A percentile compares a stretch with the other conserved stretches of the same genome.
Conservation (phyloP, 2,329 filamentous ascomycete genomes). For the Fusarium sp. region DNA sequence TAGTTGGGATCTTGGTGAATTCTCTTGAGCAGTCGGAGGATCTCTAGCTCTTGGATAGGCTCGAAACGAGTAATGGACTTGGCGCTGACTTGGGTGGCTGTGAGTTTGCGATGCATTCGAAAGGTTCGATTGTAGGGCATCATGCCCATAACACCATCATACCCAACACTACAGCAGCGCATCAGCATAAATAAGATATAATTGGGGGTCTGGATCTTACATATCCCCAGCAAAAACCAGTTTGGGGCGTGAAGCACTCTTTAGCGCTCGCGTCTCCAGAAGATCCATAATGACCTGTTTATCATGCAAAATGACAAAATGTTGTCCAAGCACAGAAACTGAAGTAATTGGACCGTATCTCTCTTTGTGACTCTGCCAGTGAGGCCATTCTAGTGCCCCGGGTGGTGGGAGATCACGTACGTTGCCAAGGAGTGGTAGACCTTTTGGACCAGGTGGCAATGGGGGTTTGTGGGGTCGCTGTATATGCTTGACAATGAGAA, state of each 20-base stretch:
- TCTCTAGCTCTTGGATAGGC: slow-evolving; percentile 1
- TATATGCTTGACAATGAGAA: background rate
- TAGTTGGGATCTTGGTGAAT: background rate
- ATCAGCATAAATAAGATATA: background rate
- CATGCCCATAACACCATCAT: slow-evolving; percentile 19
- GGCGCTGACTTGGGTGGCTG: slow-evolving; percentile 17
- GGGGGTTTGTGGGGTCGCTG: background rate
- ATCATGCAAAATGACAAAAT: slow-evolving; percentile 55
- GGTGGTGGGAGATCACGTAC: slow-evolving; percentile 57
- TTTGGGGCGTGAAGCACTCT: slow-evolving; percentile 10
- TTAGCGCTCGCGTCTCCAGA: background rate
- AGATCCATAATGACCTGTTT: slow-evolving; percentile 47
- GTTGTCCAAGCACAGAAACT: slow-evolving; percentile 53
- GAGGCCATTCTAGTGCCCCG: slow-evolving; percentile 49
- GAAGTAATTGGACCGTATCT: slow-evolving; percentile 53
- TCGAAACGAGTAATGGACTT: slow-evolving; percentile 18
- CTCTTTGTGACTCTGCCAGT: slow-evolving; percentile 55
- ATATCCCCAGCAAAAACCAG: slow-evolving; percentile 14
- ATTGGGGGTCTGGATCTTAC: background rate
- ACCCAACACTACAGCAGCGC: background rate
- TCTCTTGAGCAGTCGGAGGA: background rate
- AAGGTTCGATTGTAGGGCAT: slow-evolving; percentile 19
- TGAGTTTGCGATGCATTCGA: slow-evolving; percentile 17
- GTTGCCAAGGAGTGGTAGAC: slow-evolving; percentile 62
- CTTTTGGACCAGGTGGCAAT: slow-evolving; percentile 60